Evolutionary conservation across 23 red algal genomes (phyloP), one percentile per base, ranked within the genome.

Genomic region (Gracilaria domingensis): DNA sequence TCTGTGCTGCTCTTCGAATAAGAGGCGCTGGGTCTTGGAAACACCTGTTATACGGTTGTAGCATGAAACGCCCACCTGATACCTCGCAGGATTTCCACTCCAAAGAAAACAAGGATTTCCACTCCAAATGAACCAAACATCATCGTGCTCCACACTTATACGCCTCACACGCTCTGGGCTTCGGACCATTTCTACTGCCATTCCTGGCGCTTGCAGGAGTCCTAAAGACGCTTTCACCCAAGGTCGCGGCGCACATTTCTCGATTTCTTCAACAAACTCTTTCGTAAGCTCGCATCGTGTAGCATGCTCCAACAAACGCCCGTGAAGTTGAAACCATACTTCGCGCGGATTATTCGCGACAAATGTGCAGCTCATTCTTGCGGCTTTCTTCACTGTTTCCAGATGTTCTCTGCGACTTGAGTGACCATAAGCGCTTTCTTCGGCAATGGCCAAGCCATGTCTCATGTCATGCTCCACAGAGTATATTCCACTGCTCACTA

Each of bases 171-270:
- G 21, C 5, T 29, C 69, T 20, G 23, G 18, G 20, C 69, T 40
- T n/a, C 36, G 39, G 36, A 74, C 28, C 36, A 74, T 29, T 55
- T 55, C 51, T 55, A 55, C 51, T 16, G 51, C 51, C 51, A 18
- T 18, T 23, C 28, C 69, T 29, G 5, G 69, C 69, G 28, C 69
- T 45, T 50, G 51, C 49, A 81, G 38, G 11, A 81, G 34, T 61
- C 77, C 77, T 34, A 81, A 30, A 8, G 77, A 81, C 28, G 77
- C 49, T 49, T 61, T 56, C 1, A 39, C 77, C 77, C 77, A 81
- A 12, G 73, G 73, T 51, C 49, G 30, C 23, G 73, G 73, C 38
- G 73, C 73, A 54, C 36, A 47, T 30, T 48, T 25, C 39, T 79
- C 73, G 11, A 79, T 44, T 29, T 79, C 38, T 39, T 79, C 26